Conservation (phyloP, 2,329 filamentous ascomycete species). For the Trichoderma polysporum region DNA sequence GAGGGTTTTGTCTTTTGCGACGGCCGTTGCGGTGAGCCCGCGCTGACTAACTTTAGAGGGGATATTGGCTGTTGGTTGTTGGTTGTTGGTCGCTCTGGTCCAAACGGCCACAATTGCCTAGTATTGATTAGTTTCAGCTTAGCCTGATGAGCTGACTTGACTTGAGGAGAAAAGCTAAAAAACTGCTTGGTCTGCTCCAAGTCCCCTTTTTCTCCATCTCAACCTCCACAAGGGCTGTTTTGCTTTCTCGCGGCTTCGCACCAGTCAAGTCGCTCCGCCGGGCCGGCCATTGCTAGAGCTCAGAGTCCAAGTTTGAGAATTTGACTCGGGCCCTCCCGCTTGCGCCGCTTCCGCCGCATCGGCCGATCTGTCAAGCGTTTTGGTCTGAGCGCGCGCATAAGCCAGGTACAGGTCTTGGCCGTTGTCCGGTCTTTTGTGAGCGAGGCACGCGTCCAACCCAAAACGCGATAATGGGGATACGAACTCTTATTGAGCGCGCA, state of each 20-base stretch:
- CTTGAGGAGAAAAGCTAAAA: constrained; percentile 3
- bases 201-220: constrained; percentile 14
- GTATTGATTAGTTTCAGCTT: neutral
- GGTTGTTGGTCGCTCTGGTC: neutral
- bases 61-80: neutral
- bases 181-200: neutral
- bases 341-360: neutral
- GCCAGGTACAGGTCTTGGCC: neutral
- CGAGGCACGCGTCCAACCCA: neutral
- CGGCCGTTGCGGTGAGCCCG: constrained; percentile 11
- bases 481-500: constrained; percentile 27
- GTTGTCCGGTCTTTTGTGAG: neutral
- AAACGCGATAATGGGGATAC: constrained; percentile 13
- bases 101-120: neutral
- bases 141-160: neutral
- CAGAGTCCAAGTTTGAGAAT: neutral
- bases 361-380: neutral
- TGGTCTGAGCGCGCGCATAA: neutral
- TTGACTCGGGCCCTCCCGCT: constrained; percentile 12
- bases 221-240: constrained; percentile 4
- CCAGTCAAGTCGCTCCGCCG: neutral
- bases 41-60: neutral
- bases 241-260: neutral
- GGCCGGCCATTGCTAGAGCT: neutral
- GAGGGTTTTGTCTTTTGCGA: neutral